Evolutionary conservation across 495 filamentous ascomycete species (phyloP).

Genomic region (Hapsidospora chrysogenum): DNA sequence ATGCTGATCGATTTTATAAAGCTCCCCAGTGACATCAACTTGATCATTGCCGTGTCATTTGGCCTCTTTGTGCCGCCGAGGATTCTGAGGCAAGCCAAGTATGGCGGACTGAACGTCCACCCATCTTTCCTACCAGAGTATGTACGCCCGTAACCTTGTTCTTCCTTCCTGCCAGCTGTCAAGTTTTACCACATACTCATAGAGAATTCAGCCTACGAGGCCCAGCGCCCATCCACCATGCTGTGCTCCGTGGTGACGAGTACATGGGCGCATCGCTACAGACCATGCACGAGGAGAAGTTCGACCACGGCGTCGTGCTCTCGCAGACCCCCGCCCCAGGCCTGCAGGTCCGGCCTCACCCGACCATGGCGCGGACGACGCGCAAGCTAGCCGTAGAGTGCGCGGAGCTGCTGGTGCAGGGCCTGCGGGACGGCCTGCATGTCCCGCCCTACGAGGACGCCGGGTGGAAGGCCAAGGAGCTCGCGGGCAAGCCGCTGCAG

Average conservation of each 20-base stretch:
- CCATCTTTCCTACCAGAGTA: slow-evolving; percentile 86
- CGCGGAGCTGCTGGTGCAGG: slow-evolving; percentile 43
- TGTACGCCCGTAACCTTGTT: slow-evolving; percentile 8
- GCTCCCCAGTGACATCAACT: slow-evolving; percentile 51
- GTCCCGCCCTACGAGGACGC: slow-evolving; percentile 38
- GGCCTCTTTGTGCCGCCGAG: slow-evolving; percentile 72
- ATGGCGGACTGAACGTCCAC: slow-evolving; percentile 87
- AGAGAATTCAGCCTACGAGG: slow-evolving; percentile 43
- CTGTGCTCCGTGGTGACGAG: slow-evolving; percentile 39
- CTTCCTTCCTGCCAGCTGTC: too few relatives aligned
- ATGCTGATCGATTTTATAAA: slow-evolving; percentile 10
- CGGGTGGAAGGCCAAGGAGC: slow-evolving; percentile 15
- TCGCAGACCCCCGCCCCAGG: slow-evolving; percentile 32
- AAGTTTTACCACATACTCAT: too few relatives aligned
- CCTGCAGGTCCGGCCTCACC: slow-evolving; percentile 7
- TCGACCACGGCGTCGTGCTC: slow-evolving; percentile 66
- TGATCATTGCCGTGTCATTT: slow-evolving; percentile 93
- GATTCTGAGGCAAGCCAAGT: slow-evolving; percentile 48
- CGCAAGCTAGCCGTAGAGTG: slow-evolving; percentile 29
- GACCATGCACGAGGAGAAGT: slow-evolving; percentile 55
- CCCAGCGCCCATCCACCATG: slow-evolving; percentile 60
- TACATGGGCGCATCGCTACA: slow-evolving; percentile 66
- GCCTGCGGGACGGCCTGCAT: slow-evolving; percentile 41
- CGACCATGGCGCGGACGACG: slow-evolving; percentile 10
- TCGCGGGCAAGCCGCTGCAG: neutral